A percentile compares a stretch with the other conserved stretches of the same genome.
phyloP scores from a whole-genome alignment of 768 basidiomycete species.

The Rhizopogon sp. region DNA sequence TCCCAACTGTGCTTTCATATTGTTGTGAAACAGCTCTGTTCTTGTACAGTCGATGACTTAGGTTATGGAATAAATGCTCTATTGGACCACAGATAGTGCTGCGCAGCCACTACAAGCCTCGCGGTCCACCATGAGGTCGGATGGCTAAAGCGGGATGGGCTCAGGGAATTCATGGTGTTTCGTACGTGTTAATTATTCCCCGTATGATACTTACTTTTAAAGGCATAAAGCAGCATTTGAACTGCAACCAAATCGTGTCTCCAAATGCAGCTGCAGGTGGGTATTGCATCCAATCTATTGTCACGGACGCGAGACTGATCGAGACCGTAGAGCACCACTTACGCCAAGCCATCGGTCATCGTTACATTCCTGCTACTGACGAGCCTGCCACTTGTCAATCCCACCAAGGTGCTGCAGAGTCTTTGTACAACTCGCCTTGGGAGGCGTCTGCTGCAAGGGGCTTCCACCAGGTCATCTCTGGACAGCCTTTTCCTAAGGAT shows the following conservation, averaged over 20 bases:
- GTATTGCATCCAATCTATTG: background rate
- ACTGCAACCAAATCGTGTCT: background rate
- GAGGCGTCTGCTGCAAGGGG: slow-evolving; percentile 1
- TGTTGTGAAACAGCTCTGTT: background rate
- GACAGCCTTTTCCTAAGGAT: slow-evolving; percentile 8
- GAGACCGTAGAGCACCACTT: background rate
- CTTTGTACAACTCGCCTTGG: slow-evolving; percentile 5
- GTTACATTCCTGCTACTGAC: slow-evolving; percentile 9
- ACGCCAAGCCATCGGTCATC: background rate
- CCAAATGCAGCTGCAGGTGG: background rate
- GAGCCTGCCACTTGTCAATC: slow-evolving; percentile 5
- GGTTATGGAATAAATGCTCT: background rate
- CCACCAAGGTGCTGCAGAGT: slow-evolving; percentile 2
- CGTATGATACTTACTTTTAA: background rate
- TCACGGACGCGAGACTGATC: background rate
- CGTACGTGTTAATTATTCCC: background rate
- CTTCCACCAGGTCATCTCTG: background rate
- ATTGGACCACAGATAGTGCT: background rate
- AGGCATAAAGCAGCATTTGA: background rate
- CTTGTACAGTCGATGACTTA: background rate
- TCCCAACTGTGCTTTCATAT: background rate
- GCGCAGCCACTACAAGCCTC: background rate
- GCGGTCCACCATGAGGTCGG: background rate
- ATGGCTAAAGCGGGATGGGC: background rate
- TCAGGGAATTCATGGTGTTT: background rate